Evolutionary conservation across 140 eudicot genomes (phyloP).

Genomic region (Cichorium intybus): DNA sequence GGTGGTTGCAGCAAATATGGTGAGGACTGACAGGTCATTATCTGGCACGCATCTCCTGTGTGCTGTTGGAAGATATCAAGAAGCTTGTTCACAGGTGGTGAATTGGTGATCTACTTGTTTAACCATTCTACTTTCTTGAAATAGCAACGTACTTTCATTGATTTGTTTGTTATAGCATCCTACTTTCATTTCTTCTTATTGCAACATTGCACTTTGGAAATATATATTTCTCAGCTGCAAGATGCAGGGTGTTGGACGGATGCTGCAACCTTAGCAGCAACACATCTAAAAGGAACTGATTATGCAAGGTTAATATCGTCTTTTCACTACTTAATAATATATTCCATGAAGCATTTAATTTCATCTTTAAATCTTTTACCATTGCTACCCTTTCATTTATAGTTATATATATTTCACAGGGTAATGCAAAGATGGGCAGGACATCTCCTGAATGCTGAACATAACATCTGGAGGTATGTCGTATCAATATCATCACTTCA

Average conservation of each 20-base stretch:
- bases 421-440: constrained; percentile 98
- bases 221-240: constrained; percentile 58
- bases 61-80: constrained; percentile 97
- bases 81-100: constrained; percentile 98
- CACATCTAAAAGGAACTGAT: constrained; percentile 92
- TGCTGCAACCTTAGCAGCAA: constrained; percentile 99
- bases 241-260: constrained; percentile 99
- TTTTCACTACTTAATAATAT: background rate
- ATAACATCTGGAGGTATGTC: constrained; percentile 98
- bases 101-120: no score
- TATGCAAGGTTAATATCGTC: constrained; percentile 74
- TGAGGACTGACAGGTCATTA: constrained; percentile 88
- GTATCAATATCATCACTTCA: background rate
- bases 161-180: background rate
- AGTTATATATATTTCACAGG: constrained; percentile 51
- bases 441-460: constrained; percentile 73
- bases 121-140: background rate
- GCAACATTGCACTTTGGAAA: no score
- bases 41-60: constrained; percentile 94
- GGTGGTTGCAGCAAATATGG: constrained; percentile 99
- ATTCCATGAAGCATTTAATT: background rate
- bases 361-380: background rate
- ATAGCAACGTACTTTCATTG: background rate
- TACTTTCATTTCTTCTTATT: background rate
- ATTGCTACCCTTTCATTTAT: background rate